phyloP scores from a whole-genome alignment of 2,329 filamentous ascomycete species.

The Stylonectria norvegica region DNA sequence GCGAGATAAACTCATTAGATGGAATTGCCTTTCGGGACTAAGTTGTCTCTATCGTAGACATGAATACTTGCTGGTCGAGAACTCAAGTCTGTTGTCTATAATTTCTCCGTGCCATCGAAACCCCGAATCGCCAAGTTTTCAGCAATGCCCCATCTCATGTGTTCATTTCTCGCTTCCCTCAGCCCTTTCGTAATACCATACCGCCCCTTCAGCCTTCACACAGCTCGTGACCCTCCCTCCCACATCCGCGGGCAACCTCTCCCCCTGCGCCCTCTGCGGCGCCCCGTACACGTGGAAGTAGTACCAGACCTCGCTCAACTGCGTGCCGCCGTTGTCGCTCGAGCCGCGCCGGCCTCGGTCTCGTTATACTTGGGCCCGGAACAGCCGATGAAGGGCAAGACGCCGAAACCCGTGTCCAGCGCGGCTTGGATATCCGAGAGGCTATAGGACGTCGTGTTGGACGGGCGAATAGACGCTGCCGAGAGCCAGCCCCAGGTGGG shows the following conservation, averaged over 20 bases:
- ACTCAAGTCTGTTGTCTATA: too few species aligned
- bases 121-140: too few species aligned
- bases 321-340: slow-evolving; percentile 53
- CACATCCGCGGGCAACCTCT: slow-evolving; percentile 41
- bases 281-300: slow-evolving; percentile 59
- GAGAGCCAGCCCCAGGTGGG: slow-evolving; percentile 62
- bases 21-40: too few species aligned
- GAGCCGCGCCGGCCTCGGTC: slow-evolving; percentile 53
- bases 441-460: slow-evolving; percentile 55
- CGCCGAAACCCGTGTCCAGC: slow-evolving; percentile 49
- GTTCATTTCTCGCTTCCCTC: slow-evolving; percentile 1
- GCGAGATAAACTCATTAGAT: too few species aligned
- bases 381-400: slow-evolving; percentile 59
- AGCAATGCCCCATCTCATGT: too few species aligned
- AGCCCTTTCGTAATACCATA: slow-evolving; percentile 54
- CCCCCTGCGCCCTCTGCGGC: slow-evolving; percentile 49
- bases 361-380: slow-evolving; percentile 57
- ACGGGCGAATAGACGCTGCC: slow-evolving; percentile 51
- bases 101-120: too few species aligned
- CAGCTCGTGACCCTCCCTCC: slow-evolving; percentile 53
- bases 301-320: slow-evolving; percentile 63
- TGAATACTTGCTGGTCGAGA: too few species aligned
- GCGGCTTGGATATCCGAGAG: slow-evolving; percentile 50
- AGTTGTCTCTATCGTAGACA: too few species aligned
- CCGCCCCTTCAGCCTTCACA: slow-evolving; percentile 49